A percentile compares a stretch with the other conserved stretches of the same genome.
phyloP scores from a whole-genome alignment of 176 grass and related monocot genomes.

The barley (Hordeum vulgare) region DNA sequence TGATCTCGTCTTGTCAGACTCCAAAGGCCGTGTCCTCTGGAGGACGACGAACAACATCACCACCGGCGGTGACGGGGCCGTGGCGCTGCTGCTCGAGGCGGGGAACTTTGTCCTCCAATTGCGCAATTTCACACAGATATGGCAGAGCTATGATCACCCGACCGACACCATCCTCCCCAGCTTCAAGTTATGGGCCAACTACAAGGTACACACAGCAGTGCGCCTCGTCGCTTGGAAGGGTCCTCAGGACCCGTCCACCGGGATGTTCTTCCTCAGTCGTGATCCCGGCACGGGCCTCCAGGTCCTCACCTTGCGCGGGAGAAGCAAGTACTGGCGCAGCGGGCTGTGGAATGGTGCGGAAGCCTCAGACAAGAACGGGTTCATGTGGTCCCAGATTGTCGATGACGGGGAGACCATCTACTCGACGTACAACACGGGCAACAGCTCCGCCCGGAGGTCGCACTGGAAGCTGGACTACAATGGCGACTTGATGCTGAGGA shows the following conservation, averaged over 20 bases:
- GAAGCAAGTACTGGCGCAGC: slow-evolving; percentile 19
- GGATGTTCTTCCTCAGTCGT: background rate
- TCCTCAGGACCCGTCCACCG: background rate
- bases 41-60: background rate
- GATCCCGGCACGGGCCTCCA: background rate
- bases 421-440: background rate
- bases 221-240: background rate
- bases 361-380: background rate
- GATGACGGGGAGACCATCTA: background rate
- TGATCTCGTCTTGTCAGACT: slow-evolving; percentile 27
- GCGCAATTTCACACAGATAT: background rate
- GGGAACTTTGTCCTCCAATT: slow-evolving; percentile 31
- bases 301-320: background rate
- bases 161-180: background rate
- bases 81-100: slow-evolving; percentile 4
- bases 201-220: background rate
- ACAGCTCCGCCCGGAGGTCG: background rate
- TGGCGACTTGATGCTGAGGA: background rate
- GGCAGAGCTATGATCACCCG: background rate
- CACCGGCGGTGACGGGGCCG: background rate
- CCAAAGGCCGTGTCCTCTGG: slow-evolving; percentile 1
- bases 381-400: background rate
- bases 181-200: background rate
- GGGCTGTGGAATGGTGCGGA: slow-evolving; percentile 17
- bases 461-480: background rate